Evolutionary conservation across 768 basidiomycete species (phyloP).

Genomic region (Trametes coccinea): DNA sequence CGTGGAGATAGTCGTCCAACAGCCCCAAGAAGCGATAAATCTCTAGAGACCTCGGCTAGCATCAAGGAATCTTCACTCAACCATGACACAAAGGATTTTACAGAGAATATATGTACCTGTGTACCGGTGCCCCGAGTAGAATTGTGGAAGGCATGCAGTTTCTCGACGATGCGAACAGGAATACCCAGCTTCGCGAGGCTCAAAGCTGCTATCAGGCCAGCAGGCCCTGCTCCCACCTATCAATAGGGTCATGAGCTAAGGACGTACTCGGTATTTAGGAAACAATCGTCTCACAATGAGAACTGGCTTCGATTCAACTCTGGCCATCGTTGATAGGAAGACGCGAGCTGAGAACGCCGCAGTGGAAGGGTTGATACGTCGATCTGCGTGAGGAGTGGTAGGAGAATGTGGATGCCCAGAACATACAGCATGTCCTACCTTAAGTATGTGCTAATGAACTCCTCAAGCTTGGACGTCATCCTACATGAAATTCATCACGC

Average conservation of each 20-base stretch:
- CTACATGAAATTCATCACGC: no score
- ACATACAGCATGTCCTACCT: no score
- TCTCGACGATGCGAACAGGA: constrained; percentile 27
- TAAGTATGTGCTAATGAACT: no score
- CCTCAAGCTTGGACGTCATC: no score
- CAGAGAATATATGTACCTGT: constrained; percentile 22
- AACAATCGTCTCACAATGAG: neutral
- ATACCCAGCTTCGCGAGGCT: constrained; percentile 22
- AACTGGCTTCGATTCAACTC: neutral
- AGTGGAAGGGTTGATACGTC: no score
- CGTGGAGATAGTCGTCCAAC: constrained; percentile 15
- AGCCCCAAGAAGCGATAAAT: constrained; percentile 24
- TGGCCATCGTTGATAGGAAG: neutral
- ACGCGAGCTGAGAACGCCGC: no score
- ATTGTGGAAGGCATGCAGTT: constrained; percentile 15
- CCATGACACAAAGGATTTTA: no score
- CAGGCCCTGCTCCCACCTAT: constrained; percentile 28
- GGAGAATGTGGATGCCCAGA: no score
- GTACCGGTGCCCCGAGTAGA: constrained; percentile 33
- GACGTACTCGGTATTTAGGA: neutral
- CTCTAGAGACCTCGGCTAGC: constrained; percentile 27
- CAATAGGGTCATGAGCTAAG: neutral
- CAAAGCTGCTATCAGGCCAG: constrained; percentile 23
- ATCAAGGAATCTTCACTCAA: neutral
- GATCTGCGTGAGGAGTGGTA: no score